Percentiles rank a stretch among this genome's conserved stretches.
phyloP scores from a whole-genome alignment of 805 yeast genomes.

The Pichia paraexigua region DNA sequence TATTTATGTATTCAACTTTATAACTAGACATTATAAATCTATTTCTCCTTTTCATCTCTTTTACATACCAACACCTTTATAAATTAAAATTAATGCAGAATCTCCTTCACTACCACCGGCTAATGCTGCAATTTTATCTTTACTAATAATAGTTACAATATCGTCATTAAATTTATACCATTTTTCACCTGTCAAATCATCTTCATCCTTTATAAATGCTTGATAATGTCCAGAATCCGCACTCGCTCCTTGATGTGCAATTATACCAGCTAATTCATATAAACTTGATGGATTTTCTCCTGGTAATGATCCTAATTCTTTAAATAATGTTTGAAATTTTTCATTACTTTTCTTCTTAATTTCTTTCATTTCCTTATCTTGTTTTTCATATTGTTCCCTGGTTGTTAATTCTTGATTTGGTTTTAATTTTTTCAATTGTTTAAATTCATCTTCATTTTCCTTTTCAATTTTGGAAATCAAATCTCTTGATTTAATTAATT shows the following conservation, averaged over 20 bases:
- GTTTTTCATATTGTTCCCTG: conserved; percentile 48
- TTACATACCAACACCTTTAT: conserved; percentile 69
- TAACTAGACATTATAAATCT: background rate
- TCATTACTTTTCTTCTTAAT: conserved; percentile 42
- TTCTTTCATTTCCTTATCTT: conserved; percentile 40
- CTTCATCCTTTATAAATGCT: conserved; percentile 69
- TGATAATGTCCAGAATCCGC: conserved; percentile 98
- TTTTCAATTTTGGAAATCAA: conserved; percentile 68
- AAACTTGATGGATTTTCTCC: conserved; percentile 85
- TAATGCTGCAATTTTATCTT: conserved; percentile 72
- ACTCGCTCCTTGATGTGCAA: conserved; percentile 91
- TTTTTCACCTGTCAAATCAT: conserved; percentile 53
- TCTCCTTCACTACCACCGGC: conserved; percentile 99
- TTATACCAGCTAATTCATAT: conserved; percentile 72
- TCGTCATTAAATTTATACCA: conserved; percentile 98
- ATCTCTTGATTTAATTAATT: conserved; percentile 68
- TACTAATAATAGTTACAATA: conserved; percentile 67
- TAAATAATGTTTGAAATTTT: conserved; percentile 33
- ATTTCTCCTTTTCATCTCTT: background rate
- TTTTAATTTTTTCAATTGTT: conserved; percentile 63
- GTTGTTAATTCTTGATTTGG: conserved; percentile 34
- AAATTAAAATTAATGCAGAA: conserved; percentile 81
- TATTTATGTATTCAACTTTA: background rate
- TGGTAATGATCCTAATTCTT: conserved; percentile 36
- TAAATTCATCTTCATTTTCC: conserved; percentile 59